Evolutionary conservation across 257 asterid species (phyloP).

Genomic region (Nicotiana tabacum): DNA sequence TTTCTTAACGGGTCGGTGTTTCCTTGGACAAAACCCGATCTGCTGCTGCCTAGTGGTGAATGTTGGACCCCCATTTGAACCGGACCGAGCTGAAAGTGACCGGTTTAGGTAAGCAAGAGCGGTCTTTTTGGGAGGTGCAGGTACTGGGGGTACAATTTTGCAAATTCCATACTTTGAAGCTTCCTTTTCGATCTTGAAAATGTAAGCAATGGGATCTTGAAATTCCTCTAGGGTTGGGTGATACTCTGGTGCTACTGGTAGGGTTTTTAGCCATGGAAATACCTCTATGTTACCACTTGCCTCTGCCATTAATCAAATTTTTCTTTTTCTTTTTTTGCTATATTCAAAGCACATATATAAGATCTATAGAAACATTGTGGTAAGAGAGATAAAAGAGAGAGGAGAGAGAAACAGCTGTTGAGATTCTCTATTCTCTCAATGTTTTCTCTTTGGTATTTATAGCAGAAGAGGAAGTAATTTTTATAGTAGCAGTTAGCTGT

Average conservation of each 20-base stretch:
- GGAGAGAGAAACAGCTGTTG: slow-evolving; percentile 21
- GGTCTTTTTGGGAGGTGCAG: slow-evolving; percentile 57
- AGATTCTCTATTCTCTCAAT: slow-evolving; percentile 32
- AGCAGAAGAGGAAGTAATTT: neutral
- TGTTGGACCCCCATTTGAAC: slow-evolving; percentile 47
- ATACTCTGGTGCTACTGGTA: slow-evolving; percentile 95
- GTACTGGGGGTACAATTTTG: slow-evolving; percentile 92
- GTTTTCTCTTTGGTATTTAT: neutral
- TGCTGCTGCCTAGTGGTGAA: slow-evolving; percentile 99
- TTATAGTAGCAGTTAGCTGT: neutral
- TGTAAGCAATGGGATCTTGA: slow-evolving; percentile 97
- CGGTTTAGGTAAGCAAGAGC: slow-evolving; percentile 60
- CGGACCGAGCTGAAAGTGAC: slow-evolving; percentile 70
- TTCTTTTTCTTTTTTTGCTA: neutral
- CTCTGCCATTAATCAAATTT: slow-evolving; percentile 23
- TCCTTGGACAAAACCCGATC: slow-evolving; percentile 95
- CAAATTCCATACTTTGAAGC: slow-evolving; percentile 93
- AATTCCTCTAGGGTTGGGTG: slow-evolving; percentile 88
- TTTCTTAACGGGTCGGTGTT: slow-evolving; percentile 86
- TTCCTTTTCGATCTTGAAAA: slow-evolving; percentile 94
- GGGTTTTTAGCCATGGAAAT: slow-evolving; percentile 79
- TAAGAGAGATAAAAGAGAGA: neutral
- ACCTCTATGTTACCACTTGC: slow-evolving; percentile 63
- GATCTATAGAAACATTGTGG: slow-evolving; percentile 29
- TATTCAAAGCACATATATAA: slow-evolving; percentile 34